phyloP scores from a whole-genome alignment of 83 land plant genomes.

The Thuja plicata region DNA sequence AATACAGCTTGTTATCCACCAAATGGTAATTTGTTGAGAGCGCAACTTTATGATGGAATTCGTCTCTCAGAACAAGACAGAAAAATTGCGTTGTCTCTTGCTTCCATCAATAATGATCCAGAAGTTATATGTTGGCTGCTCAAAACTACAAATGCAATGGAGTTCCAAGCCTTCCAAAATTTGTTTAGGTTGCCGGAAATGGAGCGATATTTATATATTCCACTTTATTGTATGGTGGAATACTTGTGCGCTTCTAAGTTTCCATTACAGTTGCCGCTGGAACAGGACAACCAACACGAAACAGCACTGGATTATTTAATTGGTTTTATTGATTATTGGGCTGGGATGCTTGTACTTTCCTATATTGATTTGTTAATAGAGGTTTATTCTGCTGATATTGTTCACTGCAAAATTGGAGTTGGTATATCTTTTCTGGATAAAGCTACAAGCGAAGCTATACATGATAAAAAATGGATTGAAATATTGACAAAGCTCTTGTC shows the following conservation, averaged over 20 bases:
- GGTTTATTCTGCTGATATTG: background rate
- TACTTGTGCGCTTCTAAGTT: background rate
- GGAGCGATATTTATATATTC: too few relatives aligned
- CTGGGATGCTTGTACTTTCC: accelerated
- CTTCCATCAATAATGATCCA: background rate
- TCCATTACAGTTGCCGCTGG: background rate
- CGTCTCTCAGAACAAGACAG: background rate
- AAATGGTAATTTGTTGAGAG: background rate
- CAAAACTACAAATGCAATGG: too few relatives aligned
- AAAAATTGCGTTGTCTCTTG: background rate
- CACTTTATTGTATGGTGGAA: too few relatives aligned
- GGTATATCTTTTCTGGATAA: background rate
- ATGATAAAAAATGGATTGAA: background rate
- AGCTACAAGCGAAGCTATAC: background rate
- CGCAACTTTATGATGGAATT: background rate
- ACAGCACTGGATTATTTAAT: background rate
- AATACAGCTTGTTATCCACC: background rate
- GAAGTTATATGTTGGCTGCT: background rate
- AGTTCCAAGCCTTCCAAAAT: background rate
- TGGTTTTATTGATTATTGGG: accelerated
- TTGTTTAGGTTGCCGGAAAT: too few relatives aligned
- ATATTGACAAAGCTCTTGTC: background rate
- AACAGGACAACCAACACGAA: background rate
- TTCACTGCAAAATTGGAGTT: background rate
- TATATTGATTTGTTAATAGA: background rate